These are phyloP conservation scores for Talaromyces sp. DNA, from an alignment of 2,329 filamentous ascomycete genomes.

Conservation along the genomic window DNA sequence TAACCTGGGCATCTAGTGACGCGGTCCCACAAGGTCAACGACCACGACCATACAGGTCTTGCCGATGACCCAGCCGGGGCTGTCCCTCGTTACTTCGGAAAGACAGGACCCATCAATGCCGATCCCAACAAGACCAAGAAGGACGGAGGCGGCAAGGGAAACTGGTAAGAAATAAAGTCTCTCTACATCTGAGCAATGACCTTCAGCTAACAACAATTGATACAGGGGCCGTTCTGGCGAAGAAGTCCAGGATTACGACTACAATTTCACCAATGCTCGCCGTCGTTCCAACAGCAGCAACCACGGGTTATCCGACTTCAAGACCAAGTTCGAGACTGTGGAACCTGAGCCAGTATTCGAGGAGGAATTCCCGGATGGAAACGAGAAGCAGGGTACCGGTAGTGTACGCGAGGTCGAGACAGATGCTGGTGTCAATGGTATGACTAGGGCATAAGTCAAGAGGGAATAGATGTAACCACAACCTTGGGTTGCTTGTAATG, in stretches of 20 bases:
- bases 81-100: conserved; percentile 88
- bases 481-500: not conserved
- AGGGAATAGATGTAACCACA: not conserved
- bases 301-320: conserved; percentile 70
- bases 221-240: conserved; percentile 75
- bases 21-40: conserved; percentile 92
- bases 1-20: conserved; percentile 62
- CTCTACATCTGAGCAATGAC: not conserved
- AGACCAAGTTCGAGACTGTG: conserved; percentile 92
- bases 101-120: conserved; percentile 70
- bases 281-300: conserved; percentile 89
- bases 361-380: conserved; percentile 57
- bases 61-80: conserved; percentile 72
- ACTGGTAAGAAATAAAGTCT: conserved; percentile 67
- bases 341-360: conserved; percentile 91
- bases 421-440: not conserved
- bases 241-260: conserved; percentile 77
- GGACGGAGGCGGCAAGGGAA: conserved; percentile 84
- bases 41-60: conserved; percentile 79
- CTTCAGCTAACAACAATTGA: not conserved
- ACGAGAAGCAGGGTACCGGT: conserved; percentile 4
- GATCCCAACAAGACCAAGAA: conserved; percentile 97
- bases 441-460: not conserved
- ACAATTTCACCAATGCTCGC: conserved; percentile 77
- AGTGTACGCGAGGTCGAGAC: conserved; percentile 1